phyloP scores from a whole-genome alignment of 306 rosid genomes.

The Malus sylvestris region DNA sequence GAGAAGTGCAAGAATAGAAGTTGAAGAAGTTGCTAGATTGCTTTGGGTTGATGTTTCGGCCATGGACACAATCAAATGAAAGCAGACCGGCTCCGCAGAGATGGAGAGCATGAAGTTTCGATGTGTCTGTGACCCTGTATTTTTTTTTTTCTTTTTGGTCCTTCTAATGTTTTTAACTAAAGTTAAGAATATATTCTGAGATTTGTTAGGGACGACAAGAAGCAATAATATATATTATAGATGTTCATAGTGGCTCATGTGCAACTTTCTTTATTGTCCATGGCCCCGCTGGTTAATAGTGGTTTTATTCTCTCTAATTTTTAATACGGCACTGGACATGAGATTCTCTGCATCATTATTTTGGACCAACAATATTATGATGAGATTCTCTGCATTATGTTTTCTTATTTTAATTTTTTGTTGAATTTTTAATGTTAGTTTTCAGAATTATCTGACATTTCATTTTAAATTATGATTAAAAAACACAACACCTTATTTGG shows the following conservation, averaged over 20 bases:
- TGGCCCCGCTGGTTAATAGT: neutral
- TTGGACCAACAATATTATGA: neutral
- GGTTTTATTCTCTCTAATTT: neutral
- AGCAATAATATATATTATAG: slow-evolving; percentile 26
- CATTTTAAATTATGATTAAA: neutral
- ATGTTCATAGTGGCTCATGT: slow-evolving; percentile 49
- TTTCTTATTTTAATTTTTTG: neutral
- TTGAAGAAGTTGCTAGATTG: slow-evolving; percentile 17
- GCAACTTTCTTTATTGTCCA: slow-evolving; percentile 1
- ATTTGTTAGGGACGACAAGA: slow-evolving; percentile 48
- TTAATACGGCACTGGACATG: neutral
- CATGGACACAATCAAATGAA: slow-evolving; percentile 22
- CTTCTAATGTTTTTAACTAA: slow-evolving; percentile 13
- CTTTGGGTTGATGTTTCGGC: neutral
- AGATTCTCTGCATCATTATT: slow-evolving; percentile 12
- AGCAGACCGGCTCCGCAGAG: slow-evolving; percentile 31
- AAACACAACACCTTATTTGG: too few relatives aligned
- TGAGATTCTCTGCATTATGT: slow-evolving; percentile 15
- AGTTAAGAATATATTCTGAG: slow-evolving; percentile 40
- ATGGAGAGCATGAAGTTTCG: slow-evolving; percentile 38
- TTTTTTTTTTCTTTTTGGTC: neutral
- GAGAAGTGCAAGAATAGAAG: slow-evolving; percentile 80
- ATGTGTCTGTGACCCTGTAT: slow-evolving; percentile 35
- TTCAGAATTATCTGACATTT: neutral
- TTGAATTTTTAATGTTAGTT: neutral